Evolutionary conservation across 345 rosid species (phyloP).

Genomic region (Populus pruinosa): DNA sequence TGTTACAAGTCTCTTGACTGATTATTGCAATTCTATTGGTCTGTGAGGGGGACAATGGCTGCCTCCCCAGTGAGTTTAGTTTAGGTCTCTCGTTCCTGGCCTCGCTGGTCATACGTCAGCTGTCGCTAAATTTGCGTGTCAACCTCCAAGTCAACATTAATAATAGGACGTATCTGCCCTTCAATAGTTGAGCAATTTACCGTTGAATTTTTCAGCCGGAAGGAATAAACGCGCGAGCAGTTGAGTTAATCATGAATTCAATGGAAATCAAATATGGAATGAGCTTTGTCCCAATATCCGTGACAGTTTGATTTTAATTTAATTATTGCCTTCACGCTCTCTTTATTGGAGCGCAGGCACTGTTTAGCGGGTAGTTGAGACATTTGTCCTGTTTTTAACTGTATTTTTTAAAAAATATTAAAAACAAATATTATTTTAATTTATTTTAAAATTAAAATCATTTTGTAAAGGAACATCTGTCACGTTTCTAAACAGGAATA

Average conservation of each 20-base stretch:
- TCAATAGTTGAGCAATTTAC: background rate
- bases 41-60: background rate
- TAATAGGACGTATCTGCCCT: background rate
- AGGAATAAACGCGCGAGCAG: background rate
- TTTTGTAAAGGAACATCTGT: too few species aligned
- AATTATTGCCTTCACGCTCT: too few species aligned
- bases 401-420: too few species aligned
- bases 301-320: too few species aligned
- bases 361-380: too few species aligned
- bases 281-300: too few species aligned
- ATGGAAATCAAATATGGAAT: background rate
- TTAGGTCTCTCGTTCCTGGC: background rate
- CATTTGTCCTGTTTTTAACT: too few species aligned
- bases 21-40: background rate
- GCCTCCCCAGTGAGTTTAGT: background rate
- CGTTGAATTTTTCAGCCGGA: conserved; percentile 2
- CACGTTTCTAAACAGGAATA: too few species aligned
- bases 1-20: background rate
- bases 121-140: background rate
- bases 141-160: background rate
- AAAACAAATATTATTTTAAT: too few species aligned
- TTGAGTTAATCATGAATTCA: background rate
- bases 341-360: too few species aligned
- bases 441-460: too few species aligned
- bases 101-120: background rate